These are phyloP conservation scores for Biscogniauxia mediterranea DNA, from an alignment of 2,329 filamentous ascomycete genomes.

Conservation along the genomic window DNA sequence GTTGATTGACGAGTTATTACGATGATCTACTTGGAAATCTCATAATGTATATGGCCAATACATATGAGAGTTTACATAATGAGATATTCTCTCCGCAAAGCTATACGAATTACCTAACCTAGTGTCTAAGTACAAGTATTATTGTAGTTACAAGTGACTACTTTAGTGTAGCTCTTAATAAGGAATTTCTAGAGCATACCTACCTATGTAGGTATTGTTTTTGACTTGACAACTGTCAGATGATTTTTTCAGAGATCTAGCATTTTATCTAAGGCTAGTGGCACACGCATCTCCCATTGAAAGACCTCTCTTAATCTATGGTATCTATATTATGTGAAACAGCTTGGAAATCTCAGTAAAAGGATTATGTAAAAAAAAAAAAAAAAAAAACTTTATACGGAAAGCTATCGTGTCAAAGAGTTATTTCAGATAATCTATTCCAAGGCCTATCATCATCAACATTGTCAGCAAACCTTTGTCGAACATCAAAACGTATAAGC, in stretches of 20 bases:
- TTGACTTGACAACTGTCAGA: too few relatives aligned
- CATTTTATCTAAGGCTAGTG: too few relatives aligned
- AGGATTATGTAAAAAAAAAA: not conserved
- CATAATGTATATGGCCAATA: not conserved
- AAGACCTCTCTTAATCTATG: too few relatives aligned
- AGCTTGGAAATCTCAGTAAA: not conserved
- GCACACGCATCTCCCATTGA: too few relatives aligned
- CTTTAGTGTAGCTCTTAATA: too few relatives aligned
- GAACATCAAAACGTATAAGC: not conserved
- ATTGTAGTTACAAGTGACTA: too few relatives aligned
- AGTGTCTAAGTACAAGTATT: too few relatives aligned
- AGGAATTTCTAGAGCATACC: too few relatives aligned
- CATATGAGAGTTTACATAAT: not conserved
- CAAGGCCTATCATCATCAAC: not conserved
- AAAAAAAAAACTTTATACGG: too few relatives aligned
- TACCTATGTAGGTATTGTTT: too few relatives aligned
- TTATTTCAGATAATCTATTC: not conserved
- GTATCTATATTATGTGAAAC: not conserved
- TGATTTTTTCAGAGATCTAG: too few relatives aligned
- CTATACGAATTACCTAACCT: not conserved
- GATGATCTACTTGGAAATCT: not conserved
- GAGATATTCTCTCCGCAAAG: not conserved
- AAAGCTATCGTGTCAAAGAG: not conserved
- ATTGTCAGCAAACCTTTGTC: not conserved
- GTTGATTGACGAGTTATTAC: not conserved